Evolutionary conservation across 331 rosid species (phyloP).

Genomic region (Quercus tomentella): DNA sequence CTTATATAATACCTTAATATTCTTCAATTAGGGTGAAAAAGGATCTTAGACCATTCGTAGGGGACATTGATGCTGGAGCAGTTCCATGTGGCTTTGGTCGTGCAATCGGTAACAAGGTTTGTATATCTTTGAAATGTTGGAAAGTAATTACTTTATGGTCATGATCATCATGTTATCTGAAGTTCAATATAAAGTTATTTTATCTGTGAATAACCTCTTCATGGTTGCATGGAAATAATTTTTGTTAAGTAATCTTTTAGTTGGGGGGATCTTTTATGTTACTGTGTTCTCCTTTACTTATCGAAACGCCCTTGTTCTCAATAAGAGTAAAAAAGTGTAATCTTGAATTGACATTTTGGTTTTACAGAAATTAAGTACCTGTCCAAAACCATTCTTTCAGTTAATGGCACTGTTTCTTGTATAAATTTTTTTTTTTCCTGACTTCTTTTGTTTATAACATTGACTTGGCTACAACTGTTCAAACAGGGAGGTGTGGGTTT

Average conservation of each 20-base stretch:
- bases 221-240: too few species aligned
- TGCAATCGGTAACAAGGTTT: constrained; percentile 97
- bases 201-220: too few species aligned
- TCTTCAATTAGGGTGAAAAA: constrained; percentile 76
- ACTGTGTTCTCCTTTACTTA: constrained; percentile 4
- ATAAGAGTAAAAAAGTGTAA: not conserved
- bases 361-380: not conserved
- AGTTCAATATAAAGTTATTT: too few species aligned
- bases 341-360: not conserved
- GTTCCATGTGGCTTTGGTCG: constrained; percentile 99
- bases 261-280: too few species aligned
- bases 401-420: not conserved
- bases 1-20: constrained; percentile 35
- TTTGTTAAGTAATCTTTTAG: too few species aligned
- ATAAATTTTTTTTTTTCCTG: not conserved
- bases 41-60: constrained; percentile 87
- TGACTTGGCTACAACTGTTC: constrained; percentile 31
- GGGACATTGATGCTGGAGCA: constrained; percentile 94
- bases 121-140: constrained; percentile 19
- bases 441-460: constrained; percentile 9
- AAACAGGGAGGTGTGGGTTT: constrained; percentile 98
- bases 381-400: constrained; percentile 4
- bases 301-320: not conserved
- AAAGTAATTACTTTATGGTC: too few species aligned
- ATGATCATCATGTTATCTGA: too few species aligned